Base-by-base conservation (phyloP, 768 basidiomycete species). In the Sarcodon aspratus region DNA sequence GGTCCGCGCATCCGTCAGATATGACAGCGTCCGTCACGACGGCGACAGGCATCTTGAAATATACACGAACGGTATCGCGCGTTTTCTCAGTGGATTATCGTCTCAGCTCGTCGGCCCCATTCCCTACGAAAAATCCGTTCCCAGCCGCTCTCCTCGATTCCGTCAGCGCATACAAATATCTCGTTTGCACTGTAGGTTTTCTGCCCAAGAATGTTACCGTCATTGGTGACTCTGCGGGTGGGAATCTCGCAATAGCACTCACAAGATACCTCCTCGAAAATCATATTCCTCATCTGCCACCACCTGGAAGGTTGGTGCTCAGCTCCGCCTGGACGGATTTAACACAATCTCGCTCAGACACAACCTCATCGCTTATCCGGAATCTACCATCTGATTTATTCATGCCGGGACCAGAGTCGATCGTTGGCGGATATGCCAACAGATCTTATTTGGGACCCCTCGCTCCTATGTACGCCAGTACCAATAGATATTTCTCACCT, bases 161-260 rank as follows among this genome's bases (percentile, higher is more conserved):
- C 2, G 61, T 86, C 3, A 74, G 80, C 3, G 84, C 80, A 8
- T 89, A 85, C 61, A 63, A 73, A 44, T 79, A 86, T 60, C 78
- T 86, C 12, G 69, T 81, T 21, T 68, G 74, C 44, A 61, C 53
- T 7, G 65, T 80, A 32, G 73, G 76, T 0, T 78, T 82, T 56
- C 54, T 68, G 3, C 72, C 82, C 0, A 58, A 65, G 11, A 65
- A 83, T 53, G 80, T 89, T 54, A 69, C 84, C 50, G 45, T 85
- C 33, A 68, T 69, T 32, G 86, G 85, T 3, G 84, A 88, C 58
- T 85, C 80, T 0, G 83, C 85, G 0, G 84, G 85, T 3, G 86
- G 72, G 9, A 82, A 86, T 59, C 73, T 85, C 11, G 75, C 78
- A 1, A 68, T 74, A 18, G 76, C 78, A 0, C 66, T 82, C 43